phyloP scores from a whole-genome alignment of 108 stramenopile species.

The Fistulifera pelliculosa region DNA sequence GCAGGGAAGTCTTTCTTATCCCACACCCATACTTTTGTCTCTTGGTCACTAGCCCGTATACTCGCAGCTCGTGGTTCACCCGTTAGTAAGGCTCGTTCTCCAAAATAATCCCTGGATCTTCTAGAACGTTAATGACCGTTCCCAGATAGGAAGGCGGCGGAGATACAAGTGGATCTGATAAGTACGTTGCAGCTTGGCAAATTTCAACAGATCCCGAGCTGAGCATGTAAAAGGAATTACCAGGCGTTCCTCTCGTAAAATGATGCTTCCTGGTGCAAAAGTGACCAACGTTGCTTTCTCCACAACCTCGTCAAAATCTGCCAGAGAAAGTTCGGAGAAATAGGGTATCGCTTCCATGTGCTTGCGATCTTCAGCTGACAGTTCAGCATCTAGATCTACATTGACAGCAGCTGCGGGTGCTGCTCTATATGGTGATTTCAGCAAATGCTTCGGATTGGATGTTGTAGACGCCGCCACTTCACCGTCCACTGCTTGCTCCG shows the following conservation, averaged over 20 bases:
- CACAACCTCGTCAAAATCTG: constrained; percentile 54
- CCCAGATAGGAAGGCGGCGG: constrained; percentile 54
- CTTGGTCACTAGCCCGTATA: constrained; percentile 53
- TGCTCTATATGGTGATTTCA: neutral
- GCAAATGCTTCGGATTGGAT: neutral
- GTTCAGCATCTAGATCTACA: too few species aligned
- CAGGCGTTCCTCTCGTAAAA: constrained; percentile 77
- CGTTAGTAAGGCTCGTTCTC: constrained; percentile 84
- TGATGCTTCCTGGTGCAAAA: constrained; percentile 58
- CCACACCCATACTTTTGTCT: constrained; percentile 56
- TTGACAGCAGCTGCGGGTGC: neutral
- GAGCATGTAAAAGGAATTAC: constrained; percentile 77
- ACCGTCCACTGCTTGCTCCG: neutral
- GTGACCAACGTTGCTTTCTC: constrained; percentile 60
- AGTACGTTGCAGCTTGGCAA: constrained; percentile 58
- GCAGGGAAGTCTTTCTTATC: constrained; percentile 65
- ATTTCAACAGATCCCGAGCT: constrained; percentile 77
- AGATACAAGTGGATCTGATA: constrained; percentile 72
- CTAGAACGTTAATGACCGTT: constrained; percentile 64
- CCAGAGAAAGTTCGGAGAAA: constrained; percentile 50
- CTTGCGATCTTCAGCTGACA: constrained; percentile 1
- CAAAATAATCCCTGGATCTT: constrained; percentile 68
- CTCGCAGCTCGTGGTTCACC: constrained; percentile 85
- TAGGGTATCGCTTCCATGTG: constrained; percentile 35
- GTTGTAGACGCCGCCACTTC: neutral